Evolutionary conservation across 139 green algal species (phyloP).

Genomic region (Chlamydomonas sp.): DNA sequence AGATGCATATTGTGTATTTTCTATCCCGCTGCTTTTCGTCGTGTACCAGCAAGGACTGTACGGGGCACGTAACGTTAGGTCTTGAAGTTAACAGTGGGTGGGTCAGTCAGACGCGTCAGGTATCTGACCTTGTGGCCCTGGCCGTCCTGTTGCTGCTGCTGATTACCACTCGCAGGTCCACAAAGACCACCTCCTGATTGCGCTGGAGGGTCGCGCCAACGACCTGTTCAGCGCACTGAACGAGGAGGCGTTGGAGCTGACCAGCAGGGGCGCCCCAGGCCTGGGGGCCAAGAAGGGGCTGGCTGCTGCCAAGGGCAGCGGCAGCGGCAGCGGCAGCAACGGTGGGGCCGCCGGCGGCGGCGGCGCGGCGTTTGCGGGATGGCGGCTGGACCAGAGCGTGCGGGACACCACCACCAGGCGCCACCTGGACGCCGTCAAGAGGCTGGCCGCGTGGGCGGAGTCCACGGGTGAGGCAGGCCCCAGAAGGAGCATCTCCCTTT

Average conservation of each 20-base stretch:
- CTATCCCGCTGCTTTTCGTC: no score
- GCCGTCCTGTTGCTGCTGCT: no score
- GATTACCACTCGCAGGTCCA: conserved; percentile 38
- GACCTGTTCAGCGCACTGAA: conserved; percentile 25
- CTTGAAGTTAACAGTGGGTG: no score
- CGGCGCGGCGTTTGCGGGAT: conserved; percentile 3
- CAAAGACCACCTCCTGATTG: conserved; percentile 49
- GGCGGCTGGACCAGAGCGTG: conserved; percentile 48
- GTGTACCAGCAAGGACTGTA: no score
- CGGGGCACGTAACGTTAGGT: no score
- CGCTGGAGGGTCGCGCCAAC: conserved; percentile 38
- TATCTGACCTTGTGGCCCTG: no score
- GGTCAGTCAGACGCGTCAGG: no score
- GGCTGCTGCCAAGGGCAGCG: not conserved
- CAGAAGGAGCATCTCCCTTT: no score
- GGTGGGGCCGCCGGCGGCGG: not conserved
- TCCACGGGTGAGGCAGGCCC: not conserved
- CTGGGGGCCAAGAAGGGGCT: not conserved
- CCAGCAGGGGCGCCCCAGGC: not conserved
- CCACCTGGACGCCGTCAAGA: conserved; percentile 51
- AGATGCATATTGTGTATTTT: no score
- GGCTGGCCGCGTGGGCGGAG: conserved; percentile 34
- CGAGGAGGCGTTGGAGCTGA: conserved; percentile 6
- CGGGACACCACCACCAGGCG: conserved; percentile 53
- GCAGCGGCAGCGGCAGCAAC: not conserved